Percentiles rank a stretch among this genome's conserved stretches.
Evolutionary conservation across 2,329 filamentous ascomycete genomes (phyloP).

Genomic region (Epichloe sp.): DNA sequence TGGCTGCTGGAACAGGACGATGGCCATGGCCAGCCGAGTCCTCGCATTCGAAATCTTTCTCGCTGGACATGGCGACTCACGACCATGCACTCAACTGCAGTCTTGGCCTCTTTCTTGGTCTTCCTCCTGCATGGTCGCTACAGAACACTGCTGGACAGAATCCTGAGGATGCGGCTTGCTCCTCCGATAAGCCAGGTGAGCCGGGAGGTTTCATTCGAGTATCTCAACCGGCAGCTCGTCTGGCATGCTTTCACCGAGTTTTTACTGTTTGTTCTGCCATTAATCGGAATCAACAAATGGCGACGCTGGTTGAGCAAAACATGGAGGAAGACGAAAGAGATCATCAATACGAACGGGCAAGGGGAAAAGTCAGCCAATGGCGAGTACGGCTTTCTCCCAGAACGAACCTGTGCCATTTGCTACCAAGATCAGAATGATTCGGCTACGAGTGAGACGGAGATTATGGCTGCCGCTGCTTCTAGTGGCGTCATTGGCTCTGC

Average conservation of each 20-base stretch:
- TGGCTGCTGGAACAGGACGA: conserved; percentile 69
- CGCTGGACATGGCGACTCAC: conserved; percentile 55
- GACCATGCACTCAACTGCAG: conserved; percentile 66
- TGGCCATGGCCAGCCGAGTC: conserved; percentile 51
- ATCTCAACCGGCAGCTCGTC: conserved; percentile 90
- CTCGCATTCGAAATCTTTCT: conserved; percentile 43
- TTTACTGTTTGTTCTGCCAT: conserved; percentile 85
- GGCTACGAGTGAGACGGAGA: conserved; percentile 58
- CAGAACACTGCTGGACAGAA: conserved; percentile 74
- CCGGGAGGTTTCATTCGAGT: conserved; percentile 92
- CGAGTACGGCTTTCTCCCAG: conserved; percentile 74
- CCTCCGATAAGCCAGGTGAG: conserved; percentile 75
- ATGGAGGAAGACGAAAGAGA: conserved; percentile 68
- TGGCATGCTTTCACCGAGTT: conserved; percentile 99
- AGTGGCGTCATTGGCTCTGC: conserved; percentile 76
- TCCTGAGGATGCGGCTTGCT: conserved; percentile 72
- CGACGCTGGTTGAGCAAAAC: conserved; percentile 73
- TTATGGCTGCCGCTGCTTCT: conserved; percentile 56
- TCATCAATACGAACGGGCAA: conserved; percentile 36
- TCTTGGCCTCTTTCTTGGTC: conserved; percentile 74
- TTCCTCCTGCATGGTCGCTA: conserved; percentile 89
- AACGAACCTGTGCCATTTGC: conserved; percentile 92
- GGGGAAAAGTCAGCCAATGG: conserved; percentile 46
- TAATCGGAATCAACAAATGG: conserved; percentile 93
- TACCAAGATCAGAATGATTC: conserved; percentile 81